These are phyloP conservation scores for Boletus rex-veris DNA, from an alignment of 768 basidiomycete species.

Conservation along the genomic window DNA sequence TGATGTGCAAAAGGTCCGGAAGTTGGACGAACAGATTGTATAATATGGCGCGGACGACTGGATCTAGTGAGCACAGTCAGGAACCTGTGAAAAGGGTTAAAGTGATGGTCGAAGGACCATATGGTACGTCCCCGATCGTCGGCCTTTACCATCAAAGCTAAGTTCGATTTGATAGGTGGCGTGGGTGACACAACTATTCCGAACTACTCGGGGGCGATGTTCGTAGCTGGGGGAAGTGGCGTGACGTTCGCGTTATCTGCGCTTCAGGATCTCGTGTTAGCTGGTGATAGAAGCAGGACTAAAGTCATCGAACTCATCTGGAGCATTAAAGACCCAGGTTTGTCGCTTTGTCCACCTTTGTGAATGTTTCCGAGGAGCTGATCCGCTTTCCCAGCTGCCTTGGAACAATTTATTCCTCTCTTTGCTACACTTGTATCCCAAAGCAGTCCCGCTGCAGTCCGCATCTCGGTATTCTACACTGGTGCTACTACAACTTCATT, in stretches of 20 bases:
- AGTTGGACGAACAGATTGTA: conserved; percentile 60
- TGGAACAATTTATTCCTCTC: conserved; percentile 46
- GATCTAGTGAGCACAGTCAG: conserved; percentile 24
- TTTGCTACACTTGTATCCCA: conserved; percentile 44
- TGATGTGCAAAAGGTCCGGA: conserved; percentile 66
- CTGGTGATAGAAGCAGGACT: conserved; percentile 47
- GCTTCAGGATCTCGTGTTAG: conserved; percentile 58
- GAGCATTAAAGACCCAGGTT: conserved; percentile 54
- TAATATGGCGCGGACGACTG: conserved; percentile 40
- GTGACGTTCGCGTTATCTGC: conserved; percentile 65
- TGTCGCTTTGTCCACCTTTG: conserved; percentile 10
- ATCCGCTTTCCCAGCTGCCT: conserved; percentile 33
- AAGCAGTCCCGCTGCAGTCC: conserved; percentile 40
- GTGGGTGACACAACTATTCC: conserved; percentile 56
- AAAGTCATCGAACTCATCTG: conserved; percentile 67
- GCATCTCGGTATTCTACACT: conserved; percentile 56
- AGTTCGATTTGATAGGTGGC: conserved; percentile 39
- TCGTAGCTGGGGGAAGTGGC: conserved; percentile 74
- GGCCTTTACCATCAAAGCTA: no score
- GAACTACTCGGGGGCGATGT: conserved; percentile 63
- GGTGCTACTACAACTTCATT: conserved; percentile 32
- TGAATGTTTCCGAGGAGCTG: background rate
- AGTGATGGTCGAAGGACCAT: conserved; percentile 53
- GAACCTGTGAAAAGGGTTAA: conserved; percentile 25
- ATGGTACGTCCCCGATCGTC: conserved; percentile 33